Base-by-base conservation (phyloP, 2,329 filamentous ascomycete species). In the Cercospora brassicicola region DNA sequence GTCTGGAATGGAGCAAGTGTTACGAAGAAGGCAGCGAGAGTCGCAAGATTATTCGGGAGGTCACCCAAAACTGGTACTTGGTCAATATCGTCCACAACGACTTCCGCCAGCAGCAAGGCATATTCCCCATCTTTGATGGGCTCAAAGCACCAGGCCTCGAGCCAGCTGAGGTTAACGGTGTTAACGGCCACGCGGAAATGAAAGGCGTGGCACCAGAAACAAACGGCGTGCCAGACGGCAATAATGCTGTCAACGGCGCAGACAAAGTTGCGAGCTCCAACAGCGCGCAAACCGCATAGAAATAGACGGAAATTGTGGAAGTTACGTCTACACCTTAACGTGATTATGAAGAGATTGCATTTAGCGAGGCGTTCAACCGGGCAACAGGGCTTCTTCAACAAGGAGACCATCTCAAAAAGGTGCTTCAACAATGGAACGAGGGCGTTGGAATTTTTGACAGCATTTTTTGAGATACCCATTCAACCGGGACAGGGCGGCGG, bases 1-100 rank as follows among this genome's bases (percentile, higher is more conserved):
- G 95, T 64, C 87, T 91, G 67, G 94, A 99, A 77, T 99, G 95
- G 95, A 92, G 92, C 23, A 92, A 92, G 76, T 99, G 95, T 79
- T 93, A 96, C 77, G 88, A 93, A 42, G 85, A 90, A 69, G 84
- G 84, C 67, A 93, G 89, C 71, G 89, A 91, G 33, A 96, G 92
- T 77, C 88, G 94, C 64, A 86, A 89, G 69, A 81, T 98, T 69
- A 91, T 99, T 72, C 88, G 94, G 73, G 85, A 87, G 64, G 85
- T 98, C 69, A 95, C 97, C 88, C 89, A 94, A 69, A 89, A 89
- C 62, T 99, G 94, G 93, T 94, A 93, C 78, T 84, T 99, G 67
- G 87, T 99, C 74, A 99, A 99, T 78, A 97, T 99, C 75, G 95
- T 99, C 30, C 93, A 99, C 84, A 99, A 99, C 77, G 93, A 99